Conservation (phyloP, 305 asterid species). For the Fraxinus latifolia region DNA sequence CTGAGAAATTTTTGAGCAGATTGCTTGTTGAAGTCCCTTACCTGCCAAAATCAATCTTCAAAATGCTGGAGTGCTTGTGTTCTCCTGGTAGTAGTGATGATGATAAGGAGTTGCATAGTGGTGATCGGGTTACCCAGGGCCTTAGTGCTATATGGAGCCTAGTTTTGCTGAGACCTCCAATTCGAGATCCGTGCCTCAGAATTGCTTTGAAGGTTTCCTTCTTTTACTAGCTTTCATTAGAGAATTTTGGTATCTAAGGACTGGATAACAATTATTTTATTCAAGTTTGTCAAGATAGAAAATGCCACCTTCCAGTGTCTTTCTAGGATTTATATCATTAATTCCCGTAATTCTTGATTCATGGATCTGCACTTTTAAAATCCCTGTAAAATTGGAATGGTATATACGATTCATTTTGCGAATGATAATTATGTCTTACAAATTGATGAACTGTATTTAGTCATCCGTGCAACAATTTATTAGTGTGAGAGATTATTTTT, state of each 20-base stretch:
- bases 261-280: not conserved
- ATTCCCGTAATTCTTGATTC: not conserved
- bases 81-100: conserved; percentile 69
- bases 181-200: conserved; percentile 79
- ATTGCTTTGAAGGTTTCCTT: conserved; percentile 78
- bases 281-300: conserved; percentile 1
- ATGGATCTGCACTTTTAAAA: not conserved
- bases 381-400: not conserved
- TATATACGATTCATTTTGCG: not conserved
- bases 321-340: not conserved
- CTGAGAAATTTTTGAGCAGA: conserved; percentile 91
- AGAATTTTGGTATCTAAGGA: conserved; percentile 7
- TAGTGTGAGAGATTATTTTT: not conserved
- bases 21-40: conserved; percentile 92
- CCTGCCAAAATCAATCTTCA: conserved; percentile 72
- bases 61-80: conserved; percentile 76
- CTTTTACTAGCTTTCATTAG: conserved; percentile 20
- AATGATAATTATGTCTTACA: not conserved
- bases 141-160: conserved; percentile 91
- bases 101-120: conserved; percentile 71
- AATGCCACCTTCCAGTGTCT: not conserved
- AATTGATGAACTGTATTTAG: not conserved
- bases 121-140: conserved; percentile 95
- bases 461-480: not conserved
- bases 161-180: conserved; percentile 85